phyloP scores from a whole-genome alignment of 1,139 yeast genomes.

The Pichia sp. region DNA sequence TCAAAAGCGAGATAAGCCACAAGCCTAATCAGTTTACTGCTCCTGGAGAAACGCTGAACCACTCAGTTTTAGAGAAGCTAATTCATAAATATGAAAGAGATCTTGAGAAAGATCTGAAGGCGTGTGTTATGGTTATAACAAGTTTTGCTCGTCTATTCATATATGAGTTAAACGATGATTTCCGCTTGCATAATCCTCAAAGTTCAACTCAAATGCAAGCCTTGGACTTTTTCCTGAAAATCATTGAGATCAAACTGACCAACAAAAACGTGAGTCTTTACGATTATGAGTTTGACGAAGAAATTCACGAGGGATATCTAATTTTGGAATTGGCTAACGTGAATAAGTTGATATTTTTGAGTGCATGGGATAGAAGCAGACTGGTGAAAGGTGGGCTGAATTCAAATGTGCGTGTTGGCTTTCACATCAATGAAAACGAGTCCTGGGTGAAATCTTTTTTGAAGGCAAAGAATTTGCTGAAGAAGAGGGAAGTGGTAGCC shows the following conservation, averaged over 20 bases:
- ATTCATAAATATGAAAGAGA: constrained; percentile 39
- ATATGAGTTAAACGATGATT: constrained; percentile 32
- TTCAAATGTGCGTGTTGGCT: constrained; percentile 38
- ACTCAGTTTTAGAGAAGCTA: constrained; percentile 36
- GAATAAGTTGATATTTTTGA: constrained; percentile 58
- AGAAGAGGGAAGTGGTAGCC: constrained; percentile 14
- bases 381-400: constrained; percentile 36
- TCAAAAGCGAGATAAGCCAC: constrained; percentile 34
- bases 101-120: constrained; percentile 36
- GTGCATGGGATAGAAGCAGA: constrained; percentile 31
- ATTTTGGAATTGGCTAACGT: constrained; percentile 58
- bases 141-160: constrained; percentile 36
- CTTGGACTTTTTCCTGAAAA: constrained; percentile 35
- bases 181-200: constrained; percentile 29
- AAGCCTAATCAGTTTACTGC: constrained; percentile 27
- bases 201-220: constrained; percentile 31
- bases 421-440: constrained; percentile 33
- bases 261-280: constrained; percentile 69
- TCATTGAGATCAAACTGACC: constrained; percentile 50
- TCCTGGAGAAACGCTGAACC: constrained; percentile 33
- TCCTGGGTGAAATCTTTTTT: constrained; percentile 49
- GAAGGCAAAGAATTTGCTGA: constrained; percentile 41
- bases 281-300: constrained; percentile 67
- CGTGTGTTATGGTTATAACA: constrained; percentile 36
- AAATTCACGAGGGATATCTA: constrained; percentile 52